A percentile compares a stretch with the other conserved stretches of the same genome.
phyloP scores from a whole-genome alignment of 169 alveolate species.

The Eimeria sp. region DNA sequence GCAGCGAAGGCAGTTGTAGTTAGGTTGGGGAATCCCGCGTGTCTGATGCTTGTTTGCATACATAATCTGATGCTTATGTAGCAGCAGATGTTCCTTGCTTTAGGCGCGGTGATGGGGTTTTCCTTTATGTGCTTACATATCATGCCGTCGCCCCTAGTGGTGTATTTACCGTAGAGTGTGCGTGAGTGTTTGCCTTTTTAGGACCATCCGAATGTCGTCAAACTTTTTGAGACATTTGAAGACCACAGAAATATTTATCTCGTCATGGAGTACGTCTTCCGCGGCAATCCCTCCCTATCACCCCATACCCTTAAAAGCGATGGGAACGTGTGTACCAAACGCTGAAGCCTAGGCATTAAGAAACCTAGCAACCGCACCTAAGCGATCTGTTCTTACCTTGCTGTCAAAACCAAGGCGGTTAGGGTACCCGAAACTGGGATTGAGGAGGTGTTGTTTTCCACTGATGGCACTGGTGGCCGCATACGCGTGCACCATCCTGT shows the following conservation, averaged over 20 bases:
- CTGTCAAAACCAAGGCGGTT: too few relatives aligned
- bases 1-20: background rate
- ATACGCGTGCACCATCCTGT: too few relatives aligned
- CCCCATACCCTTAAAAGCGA: background rate
- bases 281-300: background rate
- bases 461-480: too few relatives aligned
- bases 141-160: background rate
- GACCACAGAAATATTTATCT: conserved; percentile 94
- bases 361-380: background rate
- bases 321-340: background rate
- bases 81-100: background rate
- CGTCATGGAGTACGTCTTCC: conserved; percentile 91
- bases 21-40: background rate
- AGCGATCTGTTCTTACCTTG: background rate
- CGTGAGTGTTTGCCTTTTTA: conserved; percentile 30
- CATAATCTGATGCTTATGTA: background rate
- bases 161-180: background rate
- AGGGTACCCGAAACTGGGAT: too few relatives aligned
- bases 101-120: background rate
- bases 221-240: conserved; percentile 95
- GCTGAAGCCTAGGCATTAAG: conserved; percentile 90
- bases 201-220: conserved; percentile 96
- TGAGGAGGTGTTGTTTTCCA: too few relatives aligned
- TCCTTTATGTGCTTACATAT: background rate
- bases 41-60: background rate